A percentile compares a stretch with the other conserved stretches of the same genome.
Conservation (phyloP, 192 early-diverging fungal genomes). For the Mortierella antarctica region DNA sequence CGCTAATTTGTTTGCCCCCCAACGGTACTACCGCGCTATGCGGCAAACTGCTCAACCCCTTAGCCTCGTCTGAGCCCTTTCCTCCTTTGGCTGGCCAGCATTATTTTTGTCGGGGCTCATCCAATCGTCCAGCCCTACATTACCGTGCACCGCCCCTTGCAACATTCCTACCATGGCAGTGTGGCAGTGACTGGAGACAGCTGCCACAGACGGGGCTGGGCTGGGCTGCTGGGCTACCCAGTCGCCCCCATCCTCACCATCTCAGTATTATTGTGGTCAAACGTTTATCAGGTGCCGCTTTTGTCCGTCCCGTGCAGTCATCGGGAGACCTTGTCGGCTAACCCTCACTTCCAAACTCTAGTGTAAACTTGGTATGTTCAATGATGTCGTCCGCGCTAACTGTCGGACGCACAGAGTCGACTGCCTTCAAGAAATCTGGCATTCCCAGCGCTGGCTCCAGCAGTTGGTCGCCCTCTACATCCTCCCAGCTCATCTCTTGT, state of each 20-base stretch:
- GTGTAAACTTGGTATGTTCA: slow-evolving; percentile 91
- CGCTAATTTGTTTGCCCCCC: not conserved
- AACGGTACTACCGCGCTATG: too few relatives aligned
- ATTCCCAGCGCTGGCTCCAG: slow-evolving; percentile 91
- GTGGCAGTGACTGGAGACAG: too few relatives aligned
- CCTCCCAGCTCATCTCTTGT: slow-evolving; percentile 89
- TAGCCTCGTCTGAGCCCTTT: not conserved
- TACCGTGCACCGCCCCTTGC: not conserved
- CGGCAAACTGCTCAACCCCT: too few relatives aligned
- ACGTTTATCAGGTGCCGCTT: too few relatives aligned
- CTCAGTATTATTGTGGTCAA: too few relatives aligned
- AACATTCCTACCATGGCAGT: not conserved
- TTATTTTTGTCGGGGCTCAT: too few relatives aligned
- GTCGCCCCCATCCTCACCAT: too few relatives aligned
- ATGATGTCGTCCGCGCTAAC: slow-evolving; percentile 86
- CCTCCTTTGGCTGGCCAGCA: not conserved
- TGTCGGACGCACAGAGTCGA: slow-evolving; percentile 79
- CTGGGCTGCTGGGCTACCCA: too few relatives aligned
- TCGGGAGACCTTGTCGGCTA: not conserved
- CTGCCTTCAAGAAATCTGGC: slow-evolving; percentile 87
- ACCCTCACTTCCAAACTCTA: slow-evolving; percentile 76
- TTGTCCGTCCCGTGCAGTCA: not conserved
- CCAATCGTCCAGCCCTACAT: too few relatives aligned
- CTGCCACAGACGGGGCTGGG: too few relatives aligned
- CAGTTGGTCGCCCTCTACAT: slow-evolving; percentile 85